Percentiles rank a stretch among this genome's conserved stretches.
Evolutionary conservation across 1,284 basidiomycete genomes (phyloP).

Genomic region (Puccinia horiana): DNA sequence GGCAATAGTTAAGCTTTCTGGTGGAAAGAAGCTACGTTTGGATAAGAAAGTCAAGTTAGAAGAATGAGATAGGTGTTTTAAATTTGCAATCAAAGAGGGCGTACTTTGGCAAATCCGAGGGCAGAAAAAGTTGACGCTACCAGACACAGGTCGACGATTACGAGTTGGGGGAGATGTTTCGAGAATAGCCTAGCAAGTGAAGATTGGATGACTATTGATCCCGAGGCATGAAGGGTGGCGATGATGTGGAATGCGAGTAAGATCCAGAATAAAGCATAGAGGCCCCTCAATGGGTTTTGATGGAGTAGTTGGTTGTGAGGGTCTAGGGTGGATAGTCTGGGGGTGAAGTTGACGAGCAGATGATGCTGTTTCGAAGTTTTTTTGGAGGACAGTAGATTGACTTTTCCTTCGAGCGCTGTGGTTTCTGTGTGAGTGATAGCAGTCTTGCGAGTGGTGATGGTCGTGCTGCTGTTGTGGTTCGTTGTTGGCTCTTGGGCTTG

Average conservation of each 20-base stretch:
- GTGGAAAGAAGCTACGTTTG: constrained; percentile 62
- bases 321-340: constrained; percentile 80
- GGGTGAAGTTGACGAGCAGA: constrained; percentile 65
- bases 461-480: neutral
- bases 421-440: neutral
- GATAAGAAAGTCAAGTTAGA: neutral
- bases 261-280: constrained; percentile 86
- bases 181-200: constrained; percentile 83
- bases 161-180: constrained; percentile 77
- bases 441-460: neutral
- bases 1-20: constrained; percentile 77
- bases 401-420: neutral
- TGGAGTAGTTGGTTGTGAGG: constrained; percentile 71
- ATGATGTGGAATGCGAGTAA: constrained; percentile 55
- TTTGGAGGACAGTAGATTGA: neutral
- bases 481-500: neutral
- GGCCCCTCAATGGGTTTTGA: constrained; percentile 85
- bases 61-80: neutral
- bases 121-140: constrained; percentile 72
- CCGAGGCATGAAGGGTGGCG: constrained; percentile 68
- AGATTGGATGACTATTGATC: constrained; percentile 75
- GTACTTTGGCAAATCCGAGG: constrained; percentile 77
- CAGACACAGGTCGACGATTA: constrained; percentile 78
- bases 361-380: constrained; percentile 1
- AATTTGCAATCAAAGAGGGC: constrained; percentile 26